Evolutionary conservation across 2,329 filamentous ascomycete species (phyloP).

Genomic region (Colletotrichum sp.): DNA sequence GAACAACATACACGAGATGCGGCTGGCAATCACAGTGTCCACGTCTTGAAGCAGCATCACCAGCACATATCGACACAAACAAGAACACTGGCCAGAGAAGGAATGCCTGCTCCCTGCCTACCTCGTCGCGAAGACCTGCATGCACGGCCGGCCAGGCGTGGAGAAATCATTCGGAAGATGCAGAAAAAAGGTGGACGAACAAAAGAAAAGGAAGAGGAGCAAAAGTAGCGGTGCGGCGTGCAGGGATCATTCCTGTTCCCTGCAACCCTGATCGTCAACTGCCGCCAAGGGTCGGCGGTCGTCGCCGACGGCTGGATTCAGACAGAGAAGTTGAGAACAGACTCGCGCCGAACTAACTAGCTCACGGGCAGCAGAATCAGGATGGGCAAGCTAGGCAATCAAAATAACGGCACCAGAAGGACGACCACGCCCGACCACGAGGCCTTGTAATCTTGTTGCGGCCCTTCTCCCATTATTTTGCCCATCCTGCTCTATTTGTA

Average conservation of each 20-base stretch:
- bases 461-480: not conserved
- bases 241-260: conserved; percentile 17
- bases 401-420: conserved; percentile 12
- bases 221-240: conserved; percentile 18
- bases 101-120: not conserved
- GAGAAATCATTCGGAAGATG: conserved; percentile 8
- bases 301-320: conserved; percentile 11
- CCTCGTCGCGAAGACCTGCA: conserved; percentile 11
- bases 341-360: conserved; percentile 8
- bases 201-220: conserved; percentile 4
- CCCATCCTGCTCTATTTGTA: not conserved
- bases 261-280: conserved; percentile 24
- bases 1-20: not conserved
- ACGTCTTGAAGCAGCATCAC: not conserved
- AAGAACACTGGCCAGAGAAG: not conserved
- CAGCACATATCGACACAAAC: not conserved
- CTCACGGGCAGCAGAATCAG: not conserved
- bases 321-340: conserved; percentile 10
- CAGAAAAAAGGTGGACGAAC: conserved; percentile 16
- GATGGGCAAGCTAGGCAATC: conserved; percentile 13
- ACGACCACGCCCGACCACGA: not conserved
- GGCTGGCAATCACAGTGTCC: not conserved
- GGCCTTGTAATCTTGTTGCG: conserved; percentile 11
- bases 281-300: conserved; percentile 22
- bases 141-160: conserved; percentile 11